phyloP scores from a whole-genome alignment of 257 asterid genomes.

The Verbascum thapsus region DNA sequence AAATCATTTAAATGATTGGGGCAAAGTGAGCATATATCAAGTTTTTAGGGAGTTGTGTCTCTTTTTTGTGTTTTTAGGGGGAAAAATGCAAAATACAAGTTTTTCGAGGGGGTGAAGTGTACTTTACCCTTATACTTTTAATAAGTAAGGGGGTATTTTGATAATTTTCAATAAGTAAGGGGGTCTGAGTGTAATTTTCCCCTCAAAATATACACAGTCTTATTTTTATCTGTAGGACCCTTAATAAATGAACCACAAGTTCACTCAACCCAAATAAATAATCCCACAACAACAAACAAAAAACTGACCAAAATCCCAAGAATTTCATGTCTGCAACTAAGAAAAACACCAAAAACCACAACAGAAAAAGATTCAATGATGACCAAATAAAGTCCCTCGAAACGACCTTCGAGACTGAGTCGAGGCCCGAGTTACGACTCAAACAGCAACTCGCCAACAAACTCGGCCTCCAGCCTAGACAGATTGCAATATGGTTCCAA shows the following conservation, averaged over 20 bases:
- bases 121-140: too few species aligned
- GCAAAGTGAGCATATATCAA: too few species aligned
- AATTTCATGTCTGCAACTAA: slow-evolving; percentile 30
- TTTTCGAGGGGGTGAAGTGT: too few species aligned
- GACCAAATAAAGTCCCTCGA: slow-evolving; percentile 71
- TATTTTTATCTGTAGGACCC: too few species aligned
- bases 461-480: slow-evolving; percentile 82
- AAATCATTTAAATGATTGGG: too few species aligned
- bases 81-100: too few species aligned
- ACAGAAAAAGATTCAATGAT: slow-evolving; percentile 63
- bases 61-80: too few species aligned
- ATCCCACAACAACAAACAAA: slow-evolving; percentile 25
- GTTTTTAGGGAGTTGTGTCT: too few species aligned
- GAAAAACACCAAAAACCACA: slow-evolving; percentile 34
- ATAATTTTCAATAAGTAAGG: too few species aligned
- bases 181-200: too few species aligned
- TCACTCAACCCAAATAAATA: slow-evolving; percentile 31
- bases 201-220: too few species aligned
- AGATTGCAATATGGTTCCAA: slow-evolving; percentile 93
- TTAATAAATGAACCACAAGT: slow-evolving; percentile 26
- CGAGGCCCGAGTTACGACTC: slow-evolving; percentile 68
- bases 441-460: slow-evolving; percentile 70
- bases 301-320: slow-evolving; percentile 11
- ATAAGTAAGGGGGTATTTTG: too few species aligned
- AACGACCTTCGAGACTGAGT: slow-evolving; percentile 55